Conservation (phyloP, 257 asterid species). For the Solanum dulcamara region DNA sequence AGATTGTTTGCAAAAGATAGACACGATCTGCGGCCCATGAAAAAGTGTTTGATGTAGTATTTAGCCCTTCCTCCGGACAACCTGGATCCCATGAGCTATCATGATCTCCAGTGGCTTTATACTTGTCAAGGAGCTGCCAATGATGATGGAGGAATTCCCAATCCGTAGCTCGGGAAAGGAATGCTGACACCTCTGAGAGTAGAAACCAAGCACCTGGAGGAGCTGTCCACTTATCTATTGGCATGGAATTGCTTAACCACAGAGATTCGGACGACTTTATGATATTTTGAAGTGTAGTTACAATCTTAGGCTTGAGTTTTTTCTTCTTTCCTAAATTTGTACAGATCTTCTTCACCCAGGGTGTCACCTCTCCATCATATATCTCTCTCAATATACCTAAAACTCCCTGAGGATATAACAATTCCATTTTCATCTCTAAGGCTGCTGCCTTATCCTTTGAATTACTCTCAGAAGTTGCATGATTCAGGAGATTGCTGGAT, state of each 20-base stretch:
- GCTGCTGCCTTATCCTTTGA: conserved; percentile 14
- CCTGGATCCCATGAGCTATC: conserved; percentile 23
- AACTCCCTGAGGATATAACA: conserved; percentile 30
- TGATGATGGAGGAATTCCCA: conserved; percentile 93
- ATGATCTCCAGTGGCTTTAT: conserved; percentile 27
- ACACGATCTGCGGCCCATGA: conserved; percentile 91
- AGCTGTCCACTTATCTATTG: conserved; percentile 87
- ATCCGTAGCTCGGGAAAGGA: conserved; percentile 63
- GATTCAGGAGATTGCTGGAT: conserved; percentile 15
- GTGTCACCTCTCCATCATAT: conserved; percentile 69
- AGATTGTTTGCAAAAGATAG: conserved; percentile 78
- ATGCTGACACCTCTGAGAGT: conserved; percentile 71
- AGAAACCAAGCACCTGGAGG: conserved; percentile 97
- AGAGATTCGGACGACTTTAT: conserved; percentile 53
- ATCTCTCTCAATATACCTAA: conserved; percentile 50
- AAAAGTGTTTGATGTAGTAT: conserved; percentile 42
- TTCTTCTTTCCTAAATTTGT: conserved; percentile 77
- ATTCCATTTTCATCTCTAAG: conserved; percentile 21
- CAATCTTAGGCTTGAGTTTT: conserved; percentile 51
- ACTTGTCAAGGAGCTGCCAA: conserved; percentile 80
- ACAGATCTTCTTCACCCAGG: conserved; percentile 93
- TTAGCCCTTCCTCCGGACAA: conserved; percentile 26
- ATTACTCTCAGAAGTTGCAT: conserved; percentile 10
- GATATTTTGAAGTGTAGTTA: conserved; percentile 60
- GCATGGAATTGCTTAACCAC: conserved; percentile 44